Base-by-base conservation (phyloP, 306 rosid genomes). In the Sesbania bispinosa region DNA sequence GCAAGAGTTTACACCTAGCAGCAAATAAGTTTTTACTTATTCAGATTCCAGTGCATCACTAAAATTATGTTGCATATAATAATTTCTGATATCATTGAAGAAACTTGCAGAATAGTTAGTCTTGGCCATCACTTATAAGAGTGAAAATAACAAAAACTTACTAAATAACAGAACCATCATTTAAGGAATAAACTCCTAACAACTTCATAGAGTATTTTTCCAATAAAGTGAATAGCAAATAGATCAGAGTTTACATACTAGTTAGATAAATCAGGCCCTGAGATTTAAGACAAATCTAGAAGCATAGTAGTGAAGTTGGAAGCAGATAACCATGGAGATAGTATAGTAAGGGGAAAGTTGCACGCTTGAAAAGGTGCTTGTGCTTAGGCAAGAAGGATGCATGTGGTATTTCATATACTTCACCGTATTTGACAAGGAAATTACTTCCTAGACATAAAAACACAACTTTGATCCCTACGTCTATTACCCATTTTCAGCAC, bases 131-230 rank as follows among this genome's bases (percentile, higher is more conserved):
- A 48, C 19, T 42, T 21, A 14, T 38, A 26, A 29, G 15, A 30
- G 32, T 71, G 19, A 9, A 63, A 62, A 51, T 15, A 29, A 18
- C 4, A 63, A 21, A 10, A 61, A n/a, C 62, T 32, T 23, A 15
- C 14, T n/a, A 45, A 21, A 47, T 32, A 60, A 61, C 63, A 38
- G 23, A 24, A 21, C 32, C 58, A 4, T 10, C 5, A 45, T 19
- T 53, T 18, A 62, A 74, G 47, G n/a, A 7, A 50, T 36, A 11
- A 23, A 39, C 20, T 62, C 35, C 47, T 19, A 59, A 50, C 74
- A 67, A 45, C 60, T 59, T n/a, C n/a, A 45, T 35, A 45, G 13
- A 33, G 39, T 60, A 61, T 8, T 14, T 71, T 72, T 51, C 38
- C 26, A 62, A 23, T 20, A 13, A 1, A 1, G n/a, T 42, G 2